A percentile compares a stretch with the other conserved stretches of the same genome.
phyloP scores from a whole-genome alignment of 2,329 filamentous ascomycete species.

The Diplocarpon rosae region DNA sequence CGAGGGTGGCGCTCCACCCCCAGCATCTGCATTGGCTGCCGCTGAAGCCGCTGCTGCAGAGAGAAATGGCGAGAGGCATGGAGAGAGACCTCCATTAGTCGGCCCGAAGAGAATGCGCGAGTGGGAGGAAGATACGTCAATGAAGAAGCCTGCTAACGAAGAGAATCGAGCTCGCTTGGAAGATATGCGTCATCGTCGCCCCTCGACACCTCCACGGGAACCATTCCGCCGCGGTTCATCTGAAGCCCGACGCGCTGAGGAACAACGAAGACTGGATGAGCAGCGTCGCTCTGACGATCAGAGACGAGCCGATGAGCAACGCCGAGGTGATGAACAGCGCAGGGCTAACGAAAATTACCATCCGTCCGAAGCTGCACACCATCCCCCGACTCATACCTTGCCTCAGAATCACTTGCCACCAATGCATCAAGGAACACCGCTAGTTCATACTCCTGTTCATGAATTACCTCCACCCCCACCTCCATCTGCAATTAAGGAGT shows the following conservation, averaged over 20 bases:
- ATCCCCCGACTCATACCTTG: constrained; percentile 54
- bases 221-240: constrained; percentile 69
- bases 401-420: constrained; percentile 46
- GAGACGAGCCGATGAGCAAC: constrained; percentile 56
- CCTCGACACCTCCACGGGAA: constrained; percentile 61
- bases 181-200: constrained; percentile 69
- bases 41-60: constrained; percentile 55
- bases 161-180: constrained; percentile 80
- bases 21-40: constrained; percentile 53
- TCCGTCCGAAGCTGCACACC: constrained; percentile 85
- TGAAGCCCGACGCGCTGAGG: constrained; percentile 50
- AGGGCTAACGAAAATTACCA: constrained; percentile 73
- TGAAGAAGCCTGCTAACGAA: constrained; percentile 82
- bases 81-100: constrained; percentile 68
- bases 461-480: constrained; percentile 34
- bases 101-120: constrained; percentile 77
- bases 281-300: constrained; percentile 42
- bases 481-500: constrained; percentile 38
- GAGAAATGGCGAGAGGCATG: constrained; percentile 61
- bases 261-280: constrained; percentile 59
- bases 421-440: constrained; percentile 48
- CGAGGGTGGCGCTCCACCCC: constrained; percentile 53
- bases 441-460: constrained; percentile 35
- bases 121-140: constrained; percentile 67
- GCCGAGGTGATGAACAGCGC: constrained; percentile 47